Conservation (phyloP, 2,329 filamentous ascomycete genomes). For the Dactylellina leptospora region DNA sequence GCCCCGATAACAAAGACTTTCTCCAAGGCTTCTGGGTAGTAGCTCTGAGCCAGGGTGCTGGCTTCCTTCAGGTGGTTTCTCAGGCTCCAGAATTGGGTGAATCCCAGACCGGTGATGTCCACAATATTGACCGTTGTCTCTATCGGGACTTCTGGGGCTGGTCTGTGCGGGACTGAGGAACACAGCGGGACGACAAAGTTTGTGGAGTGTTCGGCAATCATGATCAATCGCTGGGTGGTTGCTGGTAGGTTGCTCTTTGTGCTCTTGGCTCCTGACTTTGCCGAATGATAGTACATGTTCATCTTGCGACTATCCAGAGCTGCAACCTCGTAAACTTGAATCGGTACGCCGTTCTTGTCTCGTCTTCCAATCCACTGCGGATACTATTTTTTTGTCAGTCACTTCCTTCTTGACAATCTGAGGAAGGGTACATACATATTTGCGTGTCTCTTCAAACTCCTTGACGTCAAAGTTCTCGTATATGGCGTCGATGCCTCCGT, state of each 20-base stretch:
- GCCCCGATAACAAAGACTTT: constrained; percentile 51
- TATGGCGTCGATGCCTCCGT: constrained; percentile 19
- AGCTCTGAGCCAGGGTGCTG: constrained; percentile 39
- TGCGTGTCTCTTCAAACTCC: constrained; percentile 67
- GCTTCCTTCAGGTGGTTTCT: constrained; percentile 44
- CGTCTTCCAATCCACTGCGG: constrained; percentile 94
- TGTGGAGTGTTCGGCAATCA: constrained; percentile 92
- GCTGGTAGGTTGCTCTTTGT: constrained; percentile 63
- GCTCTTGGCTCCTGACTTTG: constrained; percentile 70
- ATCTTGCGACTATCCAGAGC: constrained; percentile 84
- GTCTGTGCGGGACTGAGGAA: constrained; percentile 69
- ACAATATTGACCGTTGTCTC: constrained; percentile 95
- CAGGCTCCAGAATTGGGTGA: constrained; percentile 78
- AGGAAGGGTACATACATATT: constrained; percentile 73
- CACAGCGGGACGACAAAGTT: constrained; percentile 87
- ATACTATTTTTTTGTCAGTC: constrained; percentile 68
- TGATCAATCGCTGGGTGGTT: constrained; percentile 85
- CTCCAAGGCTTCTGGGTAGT: constrained; percentile 46
- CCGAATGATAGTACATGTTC: constrained; percentile 76
- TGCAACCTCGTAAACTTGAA: constrained; percentile 89
- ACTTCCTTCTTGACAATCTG: too few relatives aligned
- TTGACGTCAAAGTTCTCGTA: constrained; percentile 42
- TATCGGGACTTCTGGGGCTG: constrained; percentile 74
- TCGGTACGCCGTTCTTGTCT: constrained; percentile 87
- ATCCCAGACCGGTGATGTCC: constrained; percentile 85